Base-by-base conservation (phyloP, 768 basidiomycete species). In the Cystobasidium tubakii region DNA sequence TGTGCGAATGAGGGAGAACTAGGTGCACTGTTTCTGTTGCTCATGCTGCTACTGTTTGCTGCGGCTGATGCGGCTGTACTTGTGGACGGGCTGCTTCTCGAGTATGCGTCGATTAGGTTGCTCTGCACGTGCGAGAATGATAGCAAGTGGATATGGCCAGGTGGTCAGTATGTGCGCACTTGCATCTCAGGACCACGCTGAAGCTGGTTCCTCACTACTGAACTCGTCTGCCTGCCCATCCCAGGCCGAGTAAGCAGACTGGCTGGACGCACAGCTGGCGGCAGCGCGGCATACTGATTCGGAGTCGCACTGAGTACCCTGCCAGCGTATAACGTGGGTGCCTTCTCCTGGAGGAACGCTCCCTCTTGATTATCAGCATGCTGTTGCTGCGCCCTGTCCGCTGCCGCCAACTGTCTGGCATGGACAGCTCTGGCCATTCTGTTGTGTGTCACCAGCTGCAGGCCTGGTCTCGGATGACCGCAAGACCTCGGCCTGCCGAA, bases 61-160 rank as follows among this genome's bases (percentile, higher is more conserved):
- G 7, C 46, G 15, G 3, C 21, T 19, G 10, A 50, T n/a, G 46
- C 46, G 21, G 9, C 21, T 21, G 46, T 50, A n/a, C 46, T 50
- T 19, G 46, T 50, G 7, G 6, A 6, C 39, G 39, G 39, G 39
- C 39, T 39, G 39, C 15, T 39, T 39, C 39, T 39, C 39, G 7
- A 6, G 46, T 50, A 50, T 9, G 46, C 46, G 46, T 50, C 46
- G 21, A 50, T 50, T 15, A 50, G n/a, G 21, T 50, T 50, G 46
- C 46, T 50, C 46, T 50, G 46, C 46, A 50, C 46, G 46, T 50
- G 46, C 46, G 46, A 50, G 46, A 50, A 50, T n/a, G 17, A 42
- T 17, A 12, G 46, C 21, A 19, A 50, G 21, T 15, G 21, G 3
- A 3, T 19, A 50, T 50, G 21, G 21, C 12, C 7, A n/a, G 21